Conservation (phyloP, 164 flowering plant genomes). For the Chimonanthus salicifolius region DNA sequence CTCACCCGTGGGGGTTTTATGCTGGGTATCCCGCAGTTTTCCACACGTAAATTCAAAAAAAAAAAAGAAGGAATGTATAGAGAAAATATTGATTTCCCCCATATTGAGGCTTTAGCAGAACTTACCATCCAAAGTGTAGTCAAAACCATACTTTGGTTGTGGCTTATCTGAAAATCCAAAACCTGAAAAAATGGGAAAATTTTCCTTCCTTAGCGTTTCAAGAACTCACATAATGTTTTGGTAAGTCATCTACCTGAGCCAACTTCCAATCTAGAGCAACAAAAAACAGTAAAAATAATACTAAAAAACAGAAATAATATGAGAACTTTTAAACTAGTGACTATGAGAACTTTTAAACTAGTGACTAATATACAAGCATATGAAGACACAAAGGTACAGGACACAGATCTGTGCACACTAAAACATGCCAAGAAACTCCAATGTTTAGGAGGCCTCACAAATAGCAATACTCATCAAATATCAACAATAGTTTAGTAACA, state of each 20-base stretch:
- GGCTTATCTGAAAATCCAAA: slow-evolving; percentile 99
- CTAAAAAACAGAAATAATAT: no score
- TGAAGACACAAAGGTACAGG: neutral
- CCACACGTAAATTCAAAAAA: no score
- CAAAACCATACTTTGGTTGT: slow-evolving; percentile 88
- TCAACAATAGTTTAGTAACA: neutral
- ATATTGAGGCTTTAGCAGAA: neutral
- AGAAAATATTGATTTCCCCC: neutral
- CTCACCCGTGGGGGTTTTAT: no score
- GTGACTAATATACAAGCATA: slow-evolving; percentile 2
- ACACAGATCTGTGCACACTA: neutral
- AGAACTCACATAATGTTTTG: no score
- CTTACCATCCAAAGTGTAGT: slow-evolving; percentile 84
- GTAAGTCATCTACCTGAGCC: no score
- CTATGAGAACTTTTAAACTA: no score
- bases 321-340: no score
- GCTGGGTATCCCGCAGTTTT: no score
- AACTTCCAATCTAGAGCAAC: no score
- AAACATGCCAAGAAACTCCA: neutral
- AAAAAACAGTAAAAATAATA: no score
- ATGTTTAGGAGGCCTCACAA: neutral
- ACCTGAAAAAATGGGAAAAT: slow-evolving; percentile 34
- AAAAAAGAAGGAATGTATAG: neutral
- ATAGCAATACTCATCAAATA: neutral
- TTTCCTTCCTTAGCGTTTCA: no score